Evolutionary conservation across 1,284 basidiomycete genomes (phyloP).

Genomic region (Ustilago tritici): DNA sequence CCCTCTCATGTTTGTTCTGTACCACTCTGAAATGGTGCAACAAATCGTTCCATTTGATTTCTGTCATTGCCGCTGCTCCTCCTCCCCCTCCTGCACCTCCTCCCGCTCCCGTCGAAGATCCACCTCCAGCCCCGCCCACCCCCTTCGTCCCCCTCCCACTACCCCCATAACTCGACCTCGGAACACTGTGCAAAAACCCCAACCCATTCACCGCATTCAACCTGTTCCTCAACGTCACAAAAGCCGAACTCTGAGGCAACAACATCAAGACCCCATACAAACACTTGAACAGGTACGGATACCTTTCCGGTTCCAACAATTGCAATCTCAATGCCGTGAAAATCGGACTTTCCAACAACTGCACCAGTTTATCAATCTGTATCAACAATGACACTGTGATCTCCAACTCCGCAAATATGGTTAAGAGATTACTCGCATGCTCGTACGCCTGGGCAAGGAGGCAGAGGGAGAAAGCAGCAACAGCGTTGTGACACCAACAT

Average conservation of each 20-base stretch:
- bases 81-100: slow-evolving; percentile 9
- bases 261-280: slow-evolving; percentile 97
- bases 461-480: slow-evolving; percentile 94
- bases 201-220: slow-evolving; percentile 94
- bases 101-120: slow-evolving; percentile 9
- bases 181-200: slow-evolving; percentile 88
- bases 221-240: slow-evolving; percentile 92
- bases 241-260: slow-evolving; percentile 94
- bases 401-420: slow-evolving; percentile 93
- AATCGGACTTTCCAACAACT: slow-evolving; percentile 96
- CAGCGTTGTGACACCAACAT: slow-evolving; percentile 98
- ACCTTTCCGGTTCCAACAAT: slow-evolving; percentile 93
- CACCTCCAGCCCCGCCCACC: slow-evolving; percentile 5
- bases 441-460: slow-evolving; percentile 97
- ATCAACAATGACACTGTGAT: slow-evolving; percentile 94
- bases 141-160: slow-evolving; percentile 11
- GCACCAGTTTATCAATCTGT: slow-evolving; percentile 97
- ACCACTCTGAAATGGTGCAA: slow-evolving; percentile 64
- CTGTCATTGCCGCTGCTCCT: slow-evolving; percentile 33
- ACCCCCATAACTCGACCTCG: slow-evolving; percentile 71
- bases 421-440: slow-evolving; percentile 95
- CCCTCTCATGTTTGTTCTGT: slow-evolving; percentile 65
- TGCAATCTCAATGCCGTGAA: slow-evolving; percentile 98
- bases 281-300: slow-evolving; percentile 96
- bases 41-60: slow-evolving; percentile 66